Percentiles rank a stretch among this genome's conserved stretches.
Conservation (phyloP, 768 basidiomycete genomes). For the Tylopilus vinaceipallidus region DNA sequence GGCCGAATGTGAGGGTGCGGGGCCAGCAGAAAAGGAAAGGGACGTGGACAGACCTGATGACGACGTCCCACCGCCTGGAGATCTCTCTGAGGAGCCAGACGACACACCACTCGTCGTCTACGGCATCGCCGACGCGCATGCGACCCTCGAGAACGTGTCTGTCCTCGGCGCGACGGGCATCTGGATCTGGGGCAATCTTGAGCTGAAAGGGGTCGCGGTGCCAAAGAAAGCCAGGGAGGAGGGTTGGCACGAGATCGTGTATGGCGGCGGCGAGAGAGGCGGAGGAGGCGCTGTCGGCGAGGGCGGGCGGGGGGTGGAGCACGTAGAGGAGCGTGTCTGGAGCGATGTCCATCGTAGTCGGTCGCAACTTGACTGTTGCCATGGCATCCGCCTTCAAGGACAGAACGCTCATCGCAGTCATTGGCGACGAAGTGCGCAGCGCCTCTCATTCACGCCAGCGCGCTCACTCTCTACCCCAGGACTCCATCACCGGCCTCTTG, state of each 20-base stretch:
- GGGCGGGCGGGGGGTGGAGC: constrained; percentile 57
- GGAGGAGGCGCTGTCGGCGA: constrained; percentile 57
- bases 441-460: neutral
- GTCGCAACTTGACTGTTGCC: too few species aligned
- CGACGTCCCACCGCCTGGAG: constrained; percentile 75
- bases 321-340: constrained; percentile 81
- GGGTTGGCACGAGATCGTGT: constrained; percentile 47
- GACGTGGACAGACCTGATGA: constrained; percentile 64
- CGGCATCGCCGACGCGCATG: constrained; percentile 91
- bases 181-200: constrained; percentile 54
- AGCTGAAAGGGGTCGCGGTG: constrained; percentile 82
- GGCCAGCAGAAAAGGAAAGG: neutral
- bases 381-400: constrained; percentile 65
- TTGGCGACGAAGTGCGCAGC: constrained; percentile 86
- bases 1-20: constrained; percentile 1
- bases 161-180: constrained; percentile 28
- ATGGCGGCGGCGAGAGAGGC: constrained; percentile 71
- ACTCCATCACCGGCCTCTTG: constrained; percentile 94
- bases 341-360: constrained; percentile 64
- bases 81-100: constrained; percentile 87
- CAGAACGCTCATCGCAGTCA: constrained; percentile 88
- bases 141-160: constrained; percentile 72
- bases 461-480: constrained; percentile 51
- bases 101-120: constrained; percentile 98
- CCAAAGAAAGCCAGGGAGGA: constrained; percentile 71